A percentile compares a stretch with the other conserved stretches of the same genome.
Evolutionary conservation across 371 early-diverging fungal genomes (phyloP).

Genomic region (Mucor ambiguus): DNA sequence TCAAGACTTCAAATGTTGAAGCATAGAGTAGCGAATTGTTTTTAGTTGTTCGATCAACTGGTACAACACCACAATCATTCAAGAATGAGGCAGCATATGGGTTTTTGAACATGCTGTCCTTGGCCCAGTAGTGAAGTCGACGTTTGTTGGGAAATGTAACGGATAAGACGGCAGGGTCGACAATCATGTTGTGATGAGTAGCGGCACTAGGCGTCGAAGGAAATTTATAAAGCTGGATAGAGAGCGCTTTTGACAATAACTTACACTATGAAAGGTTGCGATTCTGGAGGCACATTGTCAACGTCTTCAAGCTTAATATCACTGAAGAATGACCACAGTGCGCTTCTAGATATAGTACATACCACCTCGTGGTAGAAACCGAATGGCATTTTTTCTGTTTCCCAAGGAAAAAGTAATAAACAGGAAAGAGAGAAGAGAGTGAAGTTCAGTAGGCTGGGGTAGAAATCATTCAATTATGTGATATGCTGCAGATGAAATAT

Average conservation of each 20-base stretch:
- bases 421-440: background rate
- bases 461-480: background rate
- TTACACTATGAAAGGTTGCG: constrained; percentile 47
- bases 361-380: constrained; percentile 51
- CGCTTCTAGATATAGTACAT: constrained; percentile 41
- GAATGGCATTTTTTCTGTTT: constrained; percentile 39
- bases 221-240: background rate
- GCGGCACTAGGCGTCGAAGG: constrained; percentile 36
- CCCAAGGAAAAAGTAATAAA: background rate
- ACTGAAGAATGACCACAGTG: constrained; percentile 52
- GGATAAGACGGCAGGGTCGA: constrained; percentile 56
- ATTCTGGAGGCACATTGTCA: constrained; percentile 39
- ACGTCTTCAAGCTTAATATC: constrained; percentile 45
- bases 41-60: constrained; percentile 60
- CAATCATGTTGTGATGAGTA: constrained; percentile 63
- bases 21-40: constrained; percentile 54
- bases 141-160: constrained; percentile 50
- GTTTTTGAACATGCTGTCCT: constrained; percentile 53
- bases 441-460: background rate
- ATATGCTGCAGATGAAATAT: background rate
- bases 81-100: constrained; percentile 43
- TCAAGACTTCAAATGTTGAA: constrained; percentile 51
- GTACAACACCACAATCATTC: constrained; percentile 53
- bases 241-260: background rate
- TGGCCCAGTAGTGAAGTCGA: constrained; percentile 63